A percentile compares a stretch with the other conserved stretches of the same genome.
phyloP scores from a whole-genome alignment of 2,329 filamentous ascomycete genomes.

The Rutstroemia sp. region DNA sequence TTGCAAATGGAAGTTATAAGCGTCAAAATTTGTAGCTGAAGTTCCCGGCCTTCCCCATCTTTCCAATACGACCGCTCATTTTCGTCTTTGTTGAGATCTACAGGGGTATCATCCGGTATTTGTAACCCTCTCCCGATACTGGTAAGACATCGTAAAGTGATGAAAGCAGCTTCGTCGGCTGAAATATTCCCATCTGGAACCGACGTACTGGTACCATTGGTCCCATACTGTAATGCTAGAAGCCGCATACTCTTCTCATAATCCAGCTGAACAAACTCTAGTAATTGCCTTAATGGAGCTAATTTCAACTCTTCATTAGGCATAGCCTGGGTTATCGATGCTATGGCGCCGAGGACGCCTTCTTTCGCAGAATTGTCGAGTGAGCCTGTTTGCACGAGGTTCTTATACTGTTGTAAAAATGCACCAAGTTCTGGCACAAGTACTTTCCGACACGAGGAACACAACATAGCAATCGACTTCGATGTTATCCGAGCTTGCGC shows the following conservation, averaged over 20 bases:
- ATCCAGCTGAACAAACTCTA: constrained; percentile 56
- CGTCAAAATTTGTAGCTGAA: constrained; percentile 44
- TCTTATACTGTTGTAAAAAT: constrained; percentile 65
- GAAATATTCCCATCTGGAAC: neutral
- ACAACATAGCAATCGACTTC: constrained; percentile 66
- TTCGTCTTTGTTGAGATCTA: constrained; percentile 55
- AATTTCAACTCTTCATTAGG: constrained; percentile 48
- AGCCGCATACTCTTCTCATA: constrained; percentile 36
- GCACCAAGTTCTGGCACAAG: constrained; percentile 59
- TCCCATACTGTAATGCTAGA: constrained; percentile 1
- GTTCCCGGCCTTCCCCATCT: constrained; percentile 37
- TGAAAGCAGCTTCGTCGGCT: constrained; percentile 31
- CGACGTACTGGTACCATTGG: neutral
- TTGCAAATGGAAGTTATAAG: constrained; percentile 43
- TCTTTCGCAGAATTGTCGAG: constrained; percentile 66
- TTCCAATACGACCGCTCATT: constrained; percentile 39
- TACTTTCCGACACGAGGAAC: constrained; percentile 64
- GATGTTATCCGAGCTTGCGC: constrained; percentile 61
- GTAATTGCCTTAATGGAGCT: constrained; percentile 47
- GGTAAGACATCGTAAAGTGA: constrained; percentile 58
- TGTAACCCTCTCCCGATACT: constrained; percentile 68
- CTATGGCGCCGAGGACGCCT: constrained; percentile 65
- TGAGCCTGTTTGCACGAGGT: constrained; percentile 50
- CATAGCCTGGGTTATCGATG: constrained; percentile 68
- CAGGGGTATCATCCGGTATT: constrained; percentile 55